Evolutionary conservation across 345 rosid genomes (phyloP), one percentile per base, ranked within the genome.

Genomic region (Capsella bursapastoris): DNA sequence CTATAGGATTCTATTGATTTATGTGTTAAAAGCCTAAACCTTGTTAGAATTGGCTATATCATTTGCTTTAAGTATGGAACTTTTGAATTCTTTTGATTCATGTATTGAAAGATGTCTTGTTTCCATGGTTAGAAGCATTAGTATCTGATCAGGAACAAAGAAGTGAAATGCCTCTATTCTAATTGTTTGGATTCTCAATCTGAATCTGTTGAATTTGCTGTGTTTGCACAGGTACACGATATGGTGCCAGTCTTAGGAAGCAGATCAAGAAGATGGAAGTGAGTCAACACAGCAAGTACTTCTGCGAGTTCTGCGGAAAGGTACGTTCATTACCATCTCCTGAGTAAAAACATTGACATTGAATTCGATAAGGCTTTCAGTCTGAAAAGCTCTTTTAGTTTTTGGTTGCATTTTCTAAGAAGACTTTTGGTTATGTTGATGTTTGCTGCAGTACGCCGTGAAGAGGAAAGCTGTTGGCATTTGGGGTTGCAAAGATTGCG

Each of bases 261-360:
- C 96, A 91, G 79, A 91, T 89, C 58, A 91, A 89, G 87, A 89
- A 89, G 84, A 89, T 89, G 97, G 91, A 89, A 79, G 91, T 91
- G 56, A 87, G 89, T 53, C 97, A 87, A 73, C 97, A 91, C 71
- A 87, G 90, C 89, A 89, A 88, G 72, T 91, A 71, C 69, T 91
- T 91, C 82, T 88, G 97, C 32, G 96, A 91, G 75, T 91, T 91
- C 47, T 91, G 97, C 0, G 97, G 96, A 57, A 91, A 89, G 93
- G 95, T 91, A 76, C 48, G 74, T 13, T 27, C 3, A 47, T 50
- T 57, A 12, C 50, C 3, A 22, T 38, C 9, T 59, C 45, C 2
- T 38, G 12, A 5, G 47, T 35, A 2, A 58, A 1, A 3, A 1
- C 1, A 1, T 49, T 3, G 53, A 14, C 25, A 18, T 8, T 49